Evolutionary conservation across 306 rosid species (phyloP).

Genomic region (Prunus campanulata): DNA sequence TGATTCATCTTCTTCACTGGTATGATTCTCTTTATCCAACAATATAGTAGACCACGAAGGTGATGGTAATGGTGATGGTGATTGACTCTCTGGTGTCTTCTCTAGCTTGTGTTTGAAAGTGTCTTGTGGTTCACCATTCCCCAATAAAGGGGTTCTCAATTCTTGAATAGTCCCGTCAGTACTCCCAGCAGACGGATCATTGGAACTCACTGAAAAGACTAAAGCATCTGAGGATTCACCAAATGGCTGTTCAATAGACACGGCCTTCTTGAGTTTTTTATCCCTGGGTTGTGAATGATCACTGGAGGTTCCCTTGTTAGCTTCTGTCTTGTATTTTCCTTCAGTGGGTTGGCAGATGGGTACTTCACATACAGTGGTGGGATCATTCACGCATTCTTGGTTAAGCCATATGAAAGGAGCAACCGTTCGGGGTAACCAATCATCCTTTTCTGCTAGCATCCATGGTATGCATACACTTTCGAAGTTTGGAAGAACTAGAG

Average conservation of each 20-base stretch:
- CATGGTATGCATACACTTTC: conserved; percentile 68
- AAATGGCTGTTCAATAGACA: conserved; percentile 31
- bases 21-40: conserved; percentile 24
- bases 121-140: conserved; percentile 32
- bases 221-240: conserved; percentile 40
- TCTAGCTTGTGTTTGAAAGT: conserved; percentile 29
- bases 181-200: conserved; percentile 23
- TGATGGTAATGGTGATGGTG: conserved; percentile 25
- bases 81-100: conserved; percentile 27
- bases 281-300: conserved; percentile 35
- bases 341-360: conserved; percentile 30
- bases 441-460: conserved; percentile 87
- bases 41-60: conserved; percentile 8
- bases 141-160: conserved; percentile 48
- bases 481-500: conserved; percentile 80
- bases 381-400: conserved; percentile 55
- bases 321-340: conserved; percentile 35
- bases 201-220: conserved; percentile 21
- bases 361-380: conserved; percentile 31
- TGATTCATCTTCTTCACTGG: conserved; percentile 42
- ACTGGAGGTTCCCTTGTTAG: conserved; percentile 29
- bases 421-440: conserved; percentile 68
- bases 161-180: conserved; percentile 33
- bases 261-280: conserved; percentile 18
- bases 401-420: conserved; percentile 82